Conservation (phyloP, 1,139 yeast species). For the Blastobotrys illinoisensis region DNA sequence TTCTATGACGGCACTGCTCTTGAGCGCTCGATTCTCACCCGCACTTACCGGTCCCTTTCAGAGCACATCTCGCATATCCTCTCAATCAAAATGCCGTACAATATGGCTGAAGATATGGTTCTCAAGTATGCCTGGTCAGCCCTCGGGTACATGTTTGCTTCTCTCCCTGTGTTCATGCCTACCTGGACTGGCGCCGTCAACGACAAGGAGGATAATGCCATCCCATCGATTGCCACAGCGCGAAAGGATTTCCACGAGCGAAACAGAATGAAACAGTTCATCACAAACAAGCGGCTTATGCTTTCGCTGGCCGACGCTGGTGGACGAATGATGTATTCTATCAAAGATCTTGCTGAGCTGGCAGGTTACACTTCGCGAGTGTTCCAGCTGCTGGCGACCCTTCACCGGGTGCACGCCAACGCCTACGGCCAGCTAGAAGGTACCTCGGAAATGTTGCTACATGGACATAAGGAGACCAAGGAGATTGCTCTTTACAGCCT, state of each 20-base stretch:
- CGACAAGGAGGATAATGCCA: constrained; percentile 21
- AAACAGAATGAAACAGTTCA: constrained; percentile 72
- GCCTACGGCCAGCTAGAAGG: constrained; percentile 25
- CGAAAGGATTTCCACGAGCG: constrained; percentile 27
- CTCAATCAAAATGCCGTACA: constrained; percentile 50
- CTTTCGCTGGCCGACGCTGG: constrained; percentile 94
- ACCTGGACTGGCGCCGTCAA: constrained; percentile 26
- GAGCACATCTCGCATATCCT: constrained; percentile 43
- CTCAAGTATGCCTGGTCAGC: constrained; percentile 94
- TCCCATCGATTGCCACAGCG: constrained; percentile 18
- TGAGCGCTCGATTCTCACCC: constrained; percentile 62
- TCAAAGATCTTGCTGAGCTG: constrained; percentile 84
- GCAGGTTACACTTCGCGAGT: constrained; percentile 90
- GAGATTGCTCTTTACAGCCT: constrained; percentile 23
- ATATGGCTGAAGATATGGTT: constrained; percentile 77
- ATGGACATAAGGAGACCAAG: constrained; percentile 1
- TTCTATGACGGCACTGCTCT: constrained; percentile 87
- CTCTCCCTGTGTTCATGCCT: constrained; percentile 69
- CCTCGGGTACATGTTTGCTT: constrained; percentile 83
- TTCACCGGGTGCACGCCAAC: constrained; percentile 75
- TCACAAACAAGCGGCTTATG: constrained; percentile 85
- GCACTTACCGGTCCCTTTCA: constrained; percentile 55
- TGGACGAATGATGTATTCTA: constrained; percentile 91
- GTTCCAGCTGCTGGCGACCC: constrained; percentile 63
- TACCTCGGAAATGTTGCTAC: neutral